Percentiles rank a stretch among this genome's conserved stretches.
Conservation (phyloP, 176 grass and related monocot genomes). For the Thinopyrum elongatum region DNA sequence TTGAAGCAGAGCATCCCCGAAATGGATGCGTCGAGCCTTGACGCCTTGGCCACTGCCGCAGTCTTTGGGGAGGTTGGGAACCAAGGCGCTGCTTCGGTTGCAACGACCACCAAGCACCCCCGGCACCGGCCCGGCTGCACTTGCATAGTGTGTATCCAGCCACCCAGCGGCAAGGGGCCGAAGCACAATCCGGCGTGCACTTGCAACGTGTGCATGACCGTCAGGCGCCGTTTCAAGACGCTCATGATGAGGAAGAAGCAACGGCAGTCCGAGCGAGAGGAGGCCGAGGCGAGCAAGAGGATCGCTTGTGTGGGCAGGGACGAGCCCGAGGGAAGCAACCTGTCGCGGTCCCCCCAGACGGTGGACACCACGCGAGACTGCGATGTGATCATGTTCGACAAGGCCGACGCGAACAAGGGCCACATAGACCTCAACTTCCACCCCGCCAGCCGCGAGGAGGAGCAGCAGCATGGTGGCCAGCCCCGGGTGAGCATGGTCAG, state of each 20-base stretch:
- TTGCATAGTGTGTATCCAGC: constrained; percentile 98
- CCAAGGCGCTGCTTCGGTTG: constrained; percentile 55
- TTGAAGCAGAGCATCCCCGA: constrained; percentile 60
- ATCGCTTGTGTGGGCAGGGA: constrained; percentile 64
- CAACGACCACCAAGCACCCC: constrained; percentile 87
- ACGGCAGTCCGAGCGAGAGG: constrained; percentile 80
- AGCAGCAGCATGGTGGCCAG: constrained; percentile 25
- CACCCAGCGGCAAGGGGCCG: constrained; percentile 93
- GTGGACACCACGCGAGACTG: constrained; percentile 53
- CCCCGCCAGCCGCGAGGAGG: constrained; percentile 28
- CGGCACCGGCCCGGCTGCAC: constrained; percentile 91
- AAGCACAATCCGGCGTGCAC: constrained; percentile 92
- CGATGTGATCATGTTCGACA: constrained; percentile 46
- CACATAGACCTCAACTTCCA: constrained; percentile 92
- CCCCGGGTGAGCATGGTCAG: constrained; percentile 66
- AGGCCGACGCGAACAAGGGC: constrained; percentile 52
- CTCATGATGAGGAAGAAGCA: constrained; percentile 99
- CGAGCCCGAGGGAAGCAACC: constrained; percentile 67
- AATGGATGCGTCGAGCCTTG: constrained; percentile 64
- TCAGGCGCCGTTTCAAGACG: constrained; percentile 94
- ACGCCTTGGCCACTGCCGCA: constrained; percentile 57
- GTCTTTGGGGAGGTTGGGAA: constrained; percentile 56
- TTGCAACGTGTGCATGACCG: constrained; percentile 95
- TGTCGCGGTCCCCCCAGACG: constrained; percentile 44
- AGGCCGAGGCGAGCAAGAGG: constrained; percentile 86